Evolutionary conservation across 441 rosid species (phyloP).

Genomic region (Melianthus villosus): DNA sequence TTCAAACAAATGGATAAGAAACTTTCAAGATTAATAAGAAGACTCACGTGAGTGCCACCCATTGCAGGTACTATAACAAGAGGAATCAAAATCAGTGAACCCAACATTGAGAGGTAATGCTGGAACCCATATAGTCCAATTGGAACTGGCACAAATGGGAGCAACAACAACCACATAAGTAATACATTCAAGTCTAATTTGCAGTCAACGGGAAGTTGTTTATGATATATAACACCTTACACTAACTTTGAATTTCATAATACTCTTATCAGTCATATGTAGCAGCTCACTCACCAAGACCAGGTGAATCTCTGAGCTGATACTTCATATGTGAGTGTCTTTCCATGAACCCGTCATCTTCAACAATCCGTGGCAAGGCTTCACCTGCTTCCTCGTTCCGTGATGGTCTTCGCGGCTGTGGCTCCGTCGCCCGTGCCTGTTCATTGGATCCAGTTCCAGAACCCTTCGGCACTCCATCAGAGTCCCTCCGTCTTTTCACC

Average conservation of each 20-base stretch:
- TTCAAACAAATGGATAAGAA: slow-evolving; percentile 1
- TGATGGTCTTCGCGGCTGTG: slow-evolving; percentile 31
- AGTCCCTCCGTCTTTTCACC: slow-evolving; percentile 67
- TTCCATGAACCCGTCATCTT: slow-evolving; percentile 42
- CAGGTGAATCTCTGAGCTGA: slow-evolving; percentile 79
- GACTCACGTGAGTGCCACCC: slow-evolving; percentile 86
- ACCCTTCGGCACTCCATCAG: slow-evolving; percentile 35
- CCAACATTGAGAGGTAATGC: slow-evolving; percentile 80
- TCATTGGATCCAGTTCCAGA: slow-evolving; percentile 21
- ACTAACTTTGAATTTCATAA: no score
- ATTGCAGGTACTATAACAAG: slow-evolving; percentile 90
- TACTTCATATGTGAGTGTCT: slow-evolving; percentile 72
- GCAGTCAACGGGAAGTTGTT: no score
- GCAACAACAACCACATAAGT: no score
- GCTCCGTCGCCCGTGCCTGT: slow-evolving; percentile 16
- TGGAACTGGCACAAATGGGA: slow-evolving; percentile 69
- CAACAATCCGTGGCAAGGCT: slow-evolving; percentile 42
- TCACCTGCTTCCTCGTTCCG: slow-evolving; percentile 49
- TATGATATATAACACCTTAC: no score
- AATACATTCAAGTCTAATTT: no score
- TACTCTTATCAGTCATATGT: no score
- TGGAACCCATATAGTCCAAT: slow-evolving; percentile 87
- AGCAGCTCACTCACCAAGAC: slow-evolving; percentile 56
- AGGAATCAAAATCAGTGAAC: slow-evolving; percentile 79
- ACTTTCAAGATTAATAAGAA: slow-evolving; percentile 8